These are phyloP conservation scores for Ustilago crameri DNA, from an alignment of 1,284 basidiomycete genomes.

Conservation along the genomic window DNA sequence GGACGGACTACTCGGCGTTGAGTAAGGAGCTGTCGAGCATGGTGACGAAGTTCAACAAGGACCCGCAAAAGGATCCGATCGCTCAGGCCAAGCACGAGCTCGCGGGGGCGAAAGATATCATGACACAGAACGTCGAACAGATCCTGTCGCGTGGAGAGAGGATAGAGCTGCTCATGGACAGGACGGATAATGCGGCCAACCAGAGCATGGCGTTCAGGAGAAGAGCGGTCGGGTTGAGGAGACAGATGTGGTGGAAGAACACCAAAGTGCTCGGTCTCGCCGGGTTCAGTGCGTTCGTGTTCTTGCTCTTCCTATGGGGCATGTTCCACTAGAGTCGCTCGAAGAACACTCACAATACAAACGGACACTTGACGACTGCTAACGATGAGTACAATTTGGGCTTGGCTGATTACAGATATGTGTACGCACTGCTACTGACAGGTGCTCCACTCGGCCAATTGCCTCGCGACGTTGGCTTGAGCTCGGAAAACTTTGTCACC, in stretches of 20 bases:
- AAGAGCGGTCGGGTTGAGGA: slow-evolving; percentile 83
- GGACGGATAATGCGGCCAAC: slow-evolving; percentile 93
- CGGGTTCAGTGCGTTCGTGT: slow-evolving; percentile 78
- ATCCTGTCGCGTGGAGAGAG: slow-evolving; percentile 93
- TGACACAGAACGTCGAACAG: slow-evolving; percentile 78
- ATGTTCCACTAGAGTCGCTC: slow-evolving; percentile 16
- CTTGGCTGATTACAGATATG: slow-evolving; percentile 22
- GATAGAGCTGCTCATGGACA: slow-evolving; percentile 94
- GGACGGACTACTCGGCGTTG: slow-evolving; percentile 33
- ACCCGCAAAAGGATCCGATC: slow-evolving; percentile 84
- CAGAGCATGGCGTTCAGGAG: slow-evolving; percentile 96
- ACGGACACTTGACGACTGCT: too few relatives aligned
- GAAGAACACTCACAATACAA: not conserved
- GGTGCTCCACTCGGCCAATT: slow-evolving; percentile 46
- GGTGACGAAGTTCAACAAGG: slow-evolving; percentile 80
- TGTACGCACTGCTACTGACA: slow-evolving; percentile 8
- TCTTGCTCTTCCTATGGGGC: slow-evolving; percentile 39
- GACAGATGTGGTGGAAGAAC: slow-evolving; percentile 93
- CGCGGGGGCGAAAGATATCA: slow-evolving; percentile 93
- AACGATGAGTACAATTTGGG: too few relatives aligned
- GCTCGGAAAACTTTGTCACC: slow-evolving; percentile 9
- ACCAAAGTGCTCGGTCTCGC: slow-evolving; percentile 78
- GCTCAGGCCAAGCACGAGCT: slow-evolving; percentile 88
- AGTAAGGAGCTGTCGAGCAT: slow-evolving; percentile 63
- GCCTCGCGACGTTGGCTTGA: slow-evolving; percentile 31